These are phyloP conservation scores for Colletotrichum lini DNA, from an alignment of 2,329 filamentous ascomycete genomes.

Conservation along the genomic window DNA sequence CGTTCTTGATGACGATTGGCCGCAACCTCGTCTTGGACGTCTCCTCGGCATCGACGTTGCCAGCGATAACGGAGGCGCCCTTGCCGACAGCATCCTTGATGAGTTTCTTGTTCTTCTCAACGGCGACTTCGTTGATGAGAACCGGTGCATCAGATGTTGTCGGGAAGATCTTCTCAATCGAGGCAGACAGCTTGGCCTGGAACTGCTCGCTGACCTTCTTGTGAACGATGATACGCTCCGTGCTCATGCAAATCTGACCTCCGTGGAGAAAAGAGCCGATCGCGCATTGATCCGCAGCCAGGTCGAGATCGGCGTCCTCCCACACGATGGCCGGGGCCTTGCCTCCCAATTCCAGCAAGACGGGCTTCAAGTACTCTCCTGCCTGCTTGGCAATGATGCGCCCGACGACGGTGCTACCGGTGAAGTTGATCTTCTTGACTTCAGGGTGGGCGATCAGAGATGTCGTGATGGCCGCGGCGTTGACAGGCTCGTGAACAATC, in stretches of 20 bases:
- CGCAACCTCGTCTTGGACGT: conserved; percentile 60
- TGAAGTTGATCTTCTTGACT: conserved; percentile 89
- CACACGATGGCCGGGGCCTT: conserved; percentile 85
- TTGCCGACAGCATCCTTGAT: conserved; percentile 74
- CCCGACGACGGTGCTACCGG: conserved; percentile 82
- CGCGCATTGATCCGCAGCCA: conserved; percentile 77
- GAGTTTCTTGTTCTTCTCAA: conserved; percentile 72
- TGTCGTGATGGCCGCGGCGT: conserved; percentile 77
- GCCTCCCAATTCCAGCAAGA: conserved; percentile 85
- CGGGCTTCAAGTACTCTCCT: conserved; percentile 82
- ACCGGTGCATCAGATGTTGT: conserved; percentile 76
- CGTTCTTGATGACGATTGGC: conserved; percentile 75
- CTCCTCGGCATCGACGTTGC: conserved; percentile 50
- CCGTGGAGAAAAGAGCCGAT: conserved; percentile 80
- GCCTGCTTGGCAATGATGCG: conserved; percentile 79
- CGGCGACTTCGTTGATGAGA: conserved; percentile 77
- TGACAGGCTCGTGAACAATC: conserved; percentile 74
- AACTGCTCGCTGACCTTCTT: conserved; percentile 63
- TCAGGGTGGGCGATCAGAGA: conserved; percentile 76
- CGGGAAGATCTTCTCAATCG: conserved; percentile 60
- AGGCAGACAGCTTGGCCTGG: conserved; percentile 56
- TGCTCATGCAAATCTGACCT: conserved; percentile 90
- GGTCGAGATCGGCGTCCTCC: conserved; percentile 82
- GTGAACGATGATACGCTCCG: conserved; percentile 79
- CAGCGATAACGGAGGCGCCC: conserved; percentile 66